Conservation (phyloP, 1,284 basidiomycete species). For the Sanguinoderma infundibulare region DNA sequence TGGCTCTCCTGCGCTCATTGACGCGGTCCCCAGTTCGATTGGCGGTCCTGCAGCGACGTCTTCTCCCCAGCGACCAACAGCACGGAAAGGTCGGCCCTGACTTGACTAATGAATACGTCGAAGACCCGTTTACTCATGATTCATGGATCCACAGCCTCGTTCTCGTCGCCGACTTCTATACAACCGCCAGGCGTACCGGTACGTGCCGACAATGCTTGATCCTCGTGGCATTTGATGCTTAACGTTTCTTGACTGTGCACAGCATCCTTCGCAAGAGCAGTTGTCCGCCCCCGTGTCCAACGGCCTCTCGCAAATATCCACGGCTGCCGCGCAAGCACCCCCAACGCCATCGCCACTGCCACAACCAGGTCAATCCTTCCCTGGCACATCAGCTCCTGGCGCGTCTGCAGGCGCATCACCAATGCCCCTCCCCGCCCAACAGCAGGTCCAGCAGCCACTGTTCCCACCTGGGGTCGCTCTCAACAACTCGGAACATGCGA, state of each 20-base stretch:
- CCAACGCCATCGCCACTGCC: constrained; percentile 59
- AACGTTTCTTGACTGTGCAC: constrained; percentile 13
- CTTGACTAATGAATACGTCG: not conserved
- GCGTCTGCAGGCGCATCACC: constrained; percentile 32
- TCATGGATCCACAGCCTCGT: constrained; percentile 23
- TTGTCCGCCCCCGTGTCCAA: constrained; percentile 25
- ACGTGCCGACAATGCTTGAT: constrained; percentile 18
- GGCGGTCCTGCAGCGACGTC: constrained; percentile 58
- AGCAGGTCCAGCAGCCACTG: constrained; percentile 42
- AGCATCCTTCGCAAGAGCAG: constrained; percentile 36
- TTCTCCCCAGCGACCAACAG: constrained; percentile 46
- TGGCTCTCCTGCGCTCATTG: constrained; percentile 74
- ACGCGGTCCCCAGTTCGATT: constrained; percentile 61
- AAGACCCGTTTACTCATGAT: not conserved
- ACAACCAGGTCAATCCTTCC: constrained; percentile 61
- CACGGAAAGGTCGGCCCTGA: constrained; percentile 29
- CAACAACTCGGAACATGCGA: constrained; percentile 38
- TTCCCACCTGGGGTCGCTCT: constrained; percentile 76
- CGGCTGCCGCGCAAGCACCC: constrained; percentile 24
- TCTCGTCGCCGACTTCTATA: constrained; percentile 27
- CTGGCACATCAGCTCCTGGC: constrained; percentile 34
- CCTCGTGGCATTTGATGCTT: constrained; percentile 8
- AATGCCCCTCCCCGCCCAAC: constrained; percentile 35
- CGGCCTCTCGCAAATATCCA: constrained; percentile 22
- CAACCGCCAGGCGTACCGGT: constrained; percentile 27